Evolutionary conservation across 371 early-diverging fungal genomes (phyloP).

Genomic region (Lichtheimia ornata): DNA sequence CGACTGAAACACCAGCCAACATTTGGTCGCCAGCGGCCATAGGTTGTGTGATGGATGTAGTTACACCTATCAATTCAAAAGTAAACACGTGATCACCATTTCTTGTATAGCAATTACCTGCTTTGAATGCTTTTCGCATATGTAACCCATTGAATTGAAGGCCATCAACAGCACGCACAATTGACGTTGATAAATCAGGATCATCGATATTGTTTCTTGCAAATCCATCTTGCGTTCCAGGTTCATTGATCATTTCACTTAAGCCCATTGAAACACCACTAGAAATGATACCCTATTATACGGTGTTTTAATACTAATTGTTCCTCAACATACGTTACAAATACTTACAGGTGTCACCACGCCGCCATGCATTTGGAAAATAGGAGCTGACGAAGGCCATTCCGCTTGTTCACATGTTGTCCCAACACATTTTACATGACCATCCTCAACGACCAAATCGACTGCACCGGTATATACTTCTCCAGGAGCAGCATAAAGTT

Average conservation of each 20-base stretch:
- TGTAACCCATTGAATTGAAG: conserved; percentile 61
- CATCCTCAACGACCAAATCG: conserved; percentile 43
- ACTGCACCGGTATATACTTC: background rate
- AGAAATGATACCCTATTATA: conserved; percentile 48
- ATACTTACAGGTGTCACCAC: conserved; percentile 37
- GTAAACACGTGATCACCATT: too few relatives aligned
- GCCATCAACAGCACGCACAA: conserved; percentile 60
- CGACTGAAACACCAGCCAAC: conserved; percentile 56
- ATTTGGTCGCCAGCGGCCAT: conserved; percentile 21
- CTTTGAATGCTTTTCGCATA: conserved; percentile 62
- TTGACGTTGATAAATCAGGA: conserved; percentile 8
- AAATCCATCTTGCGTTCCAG: conserved; percentile 57
- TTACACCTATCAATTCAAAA: conserved; percentile 34
- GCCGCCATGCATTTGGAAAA: conserved; percentile 47
- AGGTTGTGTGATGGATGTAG: conserved; percentile 56
- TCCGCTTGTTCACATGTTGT: conserved; percentile 27
- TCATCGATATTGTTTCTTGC: conserved; percentile 33
- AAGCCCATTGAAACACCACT: conserved; percentile 56
- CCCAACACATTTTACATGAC: conserved; percentile 54
- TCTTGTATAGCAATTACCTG: conserved; percentile 36
- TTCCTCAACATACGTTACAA: background rate
- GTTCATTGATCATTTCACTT: conserved; percentile 58
- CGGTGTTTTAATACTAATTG: background rate
- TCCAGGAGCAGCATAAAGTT: conserved; percentile 31
- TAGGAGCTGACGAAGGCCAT: conserved; percentile 30